These are phyloP conservation scores for Entamoeba invadens DNA, from an alignment of 208 protist species.

Conservation along the genomic window DNA sequence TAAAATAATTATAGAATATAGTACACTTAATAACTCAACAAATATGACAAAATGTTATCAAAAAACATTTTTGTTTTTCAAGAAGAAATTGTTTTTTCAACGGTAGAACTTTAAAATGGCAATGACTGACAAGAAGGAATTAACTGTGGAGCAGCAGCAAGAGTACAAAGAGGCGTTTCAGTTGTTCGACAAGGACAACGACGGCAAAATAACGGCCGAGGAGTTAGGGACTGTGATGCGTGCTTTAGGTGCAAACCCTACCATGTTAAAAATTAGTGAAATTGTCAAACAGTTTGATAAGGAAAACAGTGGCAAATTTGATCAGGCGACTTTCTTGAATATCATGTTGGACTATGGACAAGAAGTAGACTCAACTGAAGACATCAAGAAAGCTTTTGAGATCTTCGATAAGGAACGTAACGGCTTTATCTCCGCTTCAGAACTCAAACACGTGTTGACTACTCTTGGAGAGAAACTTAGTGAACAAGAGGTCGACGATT, in stretches of 20 bases:
- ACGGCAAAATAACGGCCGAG: slow-evolving; percentile 74
- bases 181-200: slow-evolving; percentile 93
- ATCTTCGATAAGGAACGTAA: slow-evolving; percentile 76
- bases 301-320: slow-evolving; percentile 35
- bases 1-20: too few species aligned
- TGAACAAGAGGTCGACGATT: slow-evolving; percentile 59
- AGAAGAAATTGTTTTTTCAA: too few species aligned
- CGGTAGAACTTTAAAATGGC: too few species aligned
- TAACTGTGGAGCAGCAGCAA: slow-evolving; percentile 81
- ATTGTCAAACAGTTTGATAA: slow-evolving; percentile 43
- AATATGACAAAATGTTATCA: too few species aligned
- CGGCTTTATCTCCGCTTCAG: slow-evolving; percentile 64
- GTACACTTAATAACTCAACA: too few species aligned
- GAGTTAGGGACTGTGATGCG: slow-evolving; percentile 94
- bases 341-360: slow-evolving; percentile 42
- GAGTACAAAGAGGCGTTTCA: slow-evolving; percentile 97
- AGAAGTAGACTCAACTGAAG: slow-evolving; percentile 62
- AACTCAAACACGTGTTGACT: slow-evolving; percentile 68
- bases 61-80: too few species aligned
- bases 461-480: slow-evolving; percentile 65
- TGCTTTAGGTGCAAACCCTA: slow-evolving; percentile 81
- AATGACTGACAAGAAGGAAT: not conserved
- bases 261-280: slow-evolving; percentile 47
- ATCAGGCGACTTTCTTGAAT: slow-evolving; percentile 43
- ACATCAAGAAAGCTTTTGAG: slow-evolving; percentile 64